phyloP scores from a whole-genome alignment of 2,329 filamentous ascomycete species.

The Uncinocarpus reesii region DNA sequence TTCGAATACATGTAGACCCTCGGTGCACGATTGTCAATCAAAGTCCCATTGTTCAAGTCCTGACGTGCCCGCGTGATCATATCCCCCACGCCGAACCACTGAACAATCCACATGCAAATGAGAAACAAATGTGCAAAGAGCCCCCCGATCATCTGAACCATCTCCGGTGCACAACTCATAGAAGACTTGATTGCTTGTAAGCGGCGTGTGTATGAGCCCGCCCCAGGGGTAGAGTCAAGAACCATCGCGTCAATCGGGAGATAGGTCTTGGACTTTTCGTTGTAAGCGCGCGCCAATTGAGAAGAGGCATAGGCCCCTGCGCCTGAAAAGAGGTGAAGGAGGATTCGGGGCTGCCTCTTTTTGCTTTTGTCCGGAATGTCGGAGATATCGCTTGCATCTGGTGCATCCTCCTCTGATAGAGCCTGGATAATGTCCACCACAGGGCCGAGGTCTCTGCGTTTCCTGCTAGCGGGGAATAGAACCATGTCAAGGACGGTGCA shows the following conservation, averaged over 20 bases:
- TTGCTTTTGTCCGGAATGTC: background rate
- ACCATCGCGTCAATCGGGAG: slow-evolving; percentile 2
- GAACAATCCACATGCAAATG: background rate
- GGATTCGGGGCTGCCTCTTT: background rate
- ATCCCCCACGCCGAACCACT: background rate
- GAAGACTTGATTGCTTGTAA: background rate
- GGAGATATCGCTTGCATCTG: background rate
- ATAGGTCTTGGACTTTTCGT: background rate
- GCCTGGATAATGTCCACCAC: slow-evolving; percentile 6
- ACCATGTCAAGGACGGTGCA: background rate
- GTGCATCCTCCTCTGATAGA: background rate
- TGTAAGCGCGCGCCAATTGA: slow-evolving; percentile 1
- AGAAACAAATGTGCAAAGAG: background rate
- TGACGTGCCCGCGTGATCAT: background rate
- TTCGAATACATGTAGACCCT: background rate
- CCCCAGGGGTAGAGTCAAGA: slow-evolving; percentile 1
- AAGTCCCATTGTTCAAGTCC: background rate
- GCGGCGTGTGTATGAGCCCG: background rate
- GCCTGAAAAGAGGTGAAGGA: slow-evolving; percentile 1
- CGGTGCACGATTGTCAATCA: background rate
- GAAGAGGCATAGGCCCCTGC: background rate
- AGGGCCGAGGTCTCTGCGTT: background rate
- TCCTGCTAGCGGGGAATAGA: background rate
- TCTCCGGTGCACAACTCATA: background rate
- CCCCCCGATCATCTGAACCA: background rate